Evolutionary conservation across 139 green algal genomes (phyloP).

Genomic region (Mychonastes homosphaera): DNA sequence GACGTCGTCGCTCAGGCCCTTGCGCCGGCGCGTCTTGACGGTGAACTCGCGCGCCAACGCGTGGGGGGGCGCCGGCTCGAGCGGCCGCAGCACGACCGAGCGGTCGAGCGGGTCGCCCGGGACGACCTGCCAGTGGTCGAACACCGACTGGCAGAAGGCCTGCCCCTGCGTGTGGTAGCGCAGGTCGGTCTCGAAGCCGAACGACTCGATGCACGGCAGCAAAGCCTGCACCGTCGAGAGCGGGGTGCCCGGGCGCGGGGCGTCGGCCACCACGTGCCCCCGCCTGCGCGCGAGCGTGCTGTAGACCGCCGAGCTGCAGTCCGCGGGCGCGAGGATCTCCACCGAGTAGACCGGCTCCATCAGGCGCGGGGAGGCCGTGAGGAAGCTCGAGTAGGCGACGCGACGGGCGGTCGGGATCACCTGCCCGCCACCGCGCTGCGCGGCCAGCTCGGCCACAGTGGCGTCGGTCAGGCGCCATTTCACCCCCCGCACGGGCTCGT

Average conservation of each 20-base stretch:
- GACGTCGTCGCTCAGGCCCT: conserved; percentile 97
- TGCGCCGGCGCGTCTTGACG: conserved; percentile 58
- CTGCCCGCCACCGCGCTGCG: conserved; percentile 84
- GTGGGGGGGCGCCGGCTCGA: conserved; percentile 78
- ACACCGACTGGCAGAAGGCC: conserved; percentile 87
- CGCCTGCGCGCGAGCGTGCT: conserved; percentile 88
- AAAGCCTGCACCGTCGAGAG: conserved; percentile 79
- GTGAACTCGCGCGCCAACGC: conserved; percentile 39
- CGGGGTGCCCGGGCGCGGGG: conserved; percentile 65
- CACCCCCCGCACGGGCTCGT: conserved; percentile 94
- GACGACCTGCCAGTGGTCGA: conserved; percentile 95
- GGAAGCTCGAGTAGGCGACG: conserved; percentile 88
- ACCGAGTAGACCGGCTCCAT: conserved; percentile 83
- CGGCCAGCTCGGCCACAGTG: conserved; percentile 55
- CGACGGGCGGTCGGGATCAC: conserved; percentile 84
- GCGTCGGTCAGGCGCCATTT: conserved; percentile 90
- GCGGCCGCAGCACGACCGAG: conserved; percentile 76
- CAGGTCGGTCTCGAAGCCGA: conserved; percentile 98
- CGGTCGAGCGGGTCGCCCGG: conserved; percentile 85
- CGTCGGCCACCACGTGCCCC: conserved; percentile 83
- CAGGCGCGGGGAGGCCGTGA: conserved; percentile 92
- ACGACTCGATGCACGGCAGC: conserved; percentile 90
- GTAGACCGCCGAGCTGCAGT: conserved; percentile 95
- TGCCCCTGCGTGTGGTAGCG: conserved; percentile 94
- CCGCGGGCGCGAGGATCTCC: conserved; percentile 62